Evolutionary conservation across 768 basidiomycete species (phyloP).

Genomic region (Inosperma sp.): DNA sequence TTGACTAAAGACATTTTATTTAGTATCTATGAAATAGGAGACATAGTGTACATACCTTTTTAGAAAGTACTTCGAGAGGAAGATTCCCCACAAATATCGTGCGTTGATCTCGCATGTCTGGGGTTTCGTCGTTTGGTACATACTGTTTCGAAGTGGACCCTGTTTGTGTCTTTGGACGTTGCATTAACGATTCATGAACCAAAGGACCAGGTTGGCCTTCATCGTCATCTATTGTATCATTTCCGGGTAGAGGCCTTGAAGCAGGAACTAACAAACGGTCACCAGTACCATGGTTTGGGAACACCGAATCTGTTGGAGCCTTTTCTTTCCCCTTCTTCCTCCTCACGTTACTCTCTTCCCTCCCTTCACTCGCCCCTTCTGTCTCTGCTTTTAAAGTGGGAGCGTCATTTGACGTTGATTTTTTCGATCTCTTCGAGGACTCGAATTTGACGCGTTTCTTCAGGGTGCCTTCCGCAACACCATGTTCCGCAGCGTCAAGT

Average conservation of each 20-base stretch:
- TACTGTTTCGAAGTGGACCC: constrained; percentile 39
- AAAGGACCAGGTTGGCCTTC: constrained; percentile 27
- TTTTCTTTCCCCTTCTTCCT: constrained; percentile 18
- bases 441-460: too few relatives aligned
- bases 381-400: constrained; percentile 31
- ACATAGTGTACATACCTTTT: constrained; percentile 71
- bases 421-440: too few relatives aligned
- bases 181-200: constrained; percentile 62
- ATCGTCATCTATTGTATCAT: constrained; percentile 15
- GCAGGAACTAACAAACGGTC: too few relatives aligned
- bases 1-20: background rate
- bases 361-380: constrained; percentile 19
- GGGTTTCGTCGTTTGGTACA: constrained; percentile 65
- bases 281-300: too few relatives aligned
- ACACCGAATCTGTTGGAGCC: too few relatives aligned
- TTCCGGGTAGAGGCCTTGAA: background rate
- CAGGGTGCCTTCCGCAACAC: too few relatives aligned
- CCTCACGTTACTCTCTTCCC: constrained; percentile 14
- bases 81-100: constrained; percentile 94
- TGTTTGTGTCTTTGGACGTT: constrained; percentile 29
- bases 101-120: constrained; percentile 66
- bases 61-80: constrained; percentile 67
- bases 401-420: constrained; percentile 18
- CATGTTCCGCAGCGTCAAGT: too few relatives aligned
- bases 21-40: background rate